A percentile compares a stretch with the other conserved stretches of the same genome.
These are phyloP conservation scores for Globisporangium spiculum DNA, from an alignment of 352 stramenopile genomes.

Conservation along the genomic window DNA sequence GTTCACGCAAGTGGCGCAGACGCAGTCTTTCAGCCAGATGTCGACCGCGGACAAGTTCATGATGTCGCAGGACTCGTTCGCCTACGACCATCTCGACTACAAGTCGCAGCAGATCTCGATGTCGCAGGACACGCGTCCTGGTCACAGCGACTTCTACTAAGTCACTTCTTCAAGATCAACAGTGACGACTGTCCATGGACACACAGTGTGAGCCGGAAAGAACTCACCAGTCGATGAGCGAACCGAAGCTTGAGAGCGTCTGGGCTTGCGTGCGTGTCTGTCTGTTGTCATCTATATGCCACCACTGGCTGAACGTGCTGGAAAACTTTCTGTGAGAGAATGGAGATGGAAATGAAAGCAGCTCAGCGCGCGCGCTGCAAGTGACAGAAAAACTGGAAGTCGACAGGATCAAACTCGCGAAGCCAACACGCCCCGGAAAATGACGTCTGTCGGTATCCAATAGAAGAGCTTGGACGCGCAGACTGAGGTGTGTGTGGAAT, in stretches of 20 bases:
- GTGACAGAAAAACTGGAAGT: too few relatives aligned
- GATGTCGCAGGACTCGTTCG: slow-evolving; percentile 84
- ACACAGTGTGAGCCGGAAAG: not conserved
- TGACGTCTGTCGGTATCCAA: too few relatives aligned
- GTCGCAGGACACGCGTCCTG: slow-evolving; percentile 63
- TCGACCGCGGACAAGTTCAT: slow-evolving; percentile 75
- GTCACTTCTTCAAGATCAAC: not conserved
- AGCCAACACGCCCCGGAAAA: too few relatives aligned
- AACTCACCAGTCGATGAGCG: not conserved
- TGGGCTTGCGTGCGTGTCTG: too few relatives aligned
- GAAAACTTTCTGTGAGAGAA: too few relatives aligned
- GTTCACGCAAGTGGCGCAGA: slow-evolving; percentile 79
- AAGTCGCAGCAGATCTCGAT: slow-evolving; percentile 84
- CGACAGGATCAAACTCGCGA: too few relatives aligned
- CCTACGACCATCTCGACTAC: slow-evolving; percentile 65
- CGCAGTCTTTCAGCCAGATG: slow-evolving; percentile 84
- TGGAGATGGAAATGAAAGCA: too few relatives aligned
- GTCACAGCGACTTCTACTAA: slow-evolving; percentile 71
- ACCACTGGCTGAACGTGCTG: too few relatives aligned
- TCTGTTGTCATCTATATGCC: too few relatives aligned
- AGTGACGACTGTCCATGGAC: not conserved
- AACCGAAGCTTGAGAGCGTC: not conserved
- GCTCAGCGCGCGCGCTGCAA: too few relatives aligned
- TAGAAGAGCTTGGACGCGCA: too few relatives aligned
- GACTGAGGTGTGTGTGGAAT: too few relatives aligned